Base-by-base conservation (phyloP, 2,329 filamentous ascomycete species). In the Fusarium avenaceum region DNA sequence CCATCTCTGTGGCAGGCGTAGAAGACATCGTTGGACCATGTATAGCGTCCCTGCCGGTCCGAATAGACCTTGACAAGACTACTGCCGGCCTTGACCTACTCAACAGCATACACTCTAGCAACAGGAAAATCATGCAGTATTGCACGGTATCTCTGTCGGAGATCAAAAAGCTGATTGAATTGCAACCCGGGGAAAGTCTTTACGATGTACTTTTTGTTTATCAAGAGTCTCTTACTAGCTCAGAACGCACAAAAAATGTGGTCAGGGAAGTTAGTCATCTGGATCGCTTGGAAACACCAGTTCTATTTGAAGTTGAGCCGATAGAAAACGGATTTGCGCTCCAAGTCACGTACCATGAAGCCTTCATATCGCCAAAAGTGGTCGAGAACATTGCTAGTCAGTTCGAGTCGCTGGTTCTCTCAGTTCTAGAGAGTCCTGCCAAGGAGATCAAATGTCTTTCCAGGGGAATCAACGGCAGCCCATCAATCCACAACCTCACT, bases 121-220 rank as follows among this genome's bases (percentile, higher is more conserved):
- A 92, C 67, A 86, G 90, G 33, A 83, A 85, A 5, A 84, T 89
- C 55, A 83, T 97, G 51, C 83, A 87, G 17, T 84, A 95, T 74
- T 86, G 86, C 22, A 81, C 81, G 2, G 73, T 94, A 7, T 84
- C 92, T 0, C 82, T 96, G 4, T 80, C 87, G 1, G 88, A 93
- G 3, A 92, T 97, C 67, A 90, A 88, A 72, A 87, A 86, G 68
- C 78, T 85, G 2, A 86, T 85, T 4, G 85, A 84, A 0, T 63
- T 90, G 1, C 79, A 83, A 28, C 82, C 87, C 1, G 81, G 84
- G 1, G 83, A 87, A 39, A 79, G 80, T 2, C 78, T 97, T 0
- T 97, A 95, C 70, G 92, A 97, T 69, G 85, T 90, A 1, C 81
- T 97, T 0, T 90, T 97, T 72, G 89, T 94, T 0, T 97, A 94